These are phyloP conservation scores for Hippophae rhamnoides DNA, from an alignment of 306 rosid genomes.

Conservation along the genomic window DNA sequence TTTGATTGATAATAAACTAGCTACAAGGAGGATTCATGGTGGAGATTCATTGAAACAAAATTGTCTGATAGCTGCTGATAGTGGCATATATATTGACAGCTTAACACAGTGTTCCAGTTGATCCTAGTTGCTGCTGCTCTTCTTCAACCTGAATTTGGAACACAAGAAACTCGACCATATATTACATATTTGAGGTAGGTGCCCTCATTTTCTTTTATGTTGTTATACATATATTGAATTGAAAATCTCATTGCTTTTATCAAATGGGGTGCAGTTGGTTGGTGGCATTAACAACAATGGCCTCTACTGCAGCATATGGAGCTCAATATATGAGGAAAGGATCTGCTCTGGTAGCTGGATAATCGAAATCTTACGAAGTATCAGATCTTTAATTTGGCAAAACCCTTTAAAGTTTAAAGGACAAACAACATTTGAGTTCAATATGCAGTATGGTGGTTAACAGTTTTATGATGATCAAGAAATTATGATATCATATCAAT, in stretches of 20 bases:
- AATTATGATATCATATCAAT: background rate
- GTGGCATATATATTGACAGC: constrained; percentile 32
- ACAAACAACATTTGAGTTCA: background rate
- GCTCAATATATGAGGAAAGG: constrained; percentile 37
- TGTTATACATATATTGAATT: background rate
- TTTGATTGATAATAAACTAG: background rate
- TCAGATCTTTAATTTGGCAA: background rate
- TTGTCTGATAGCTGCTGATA: background rate
- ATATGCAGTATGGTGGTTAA: background rate
- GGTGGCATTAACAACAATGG: constrained; percentile 78
- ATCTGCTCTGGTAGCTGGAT: constrained; percentile 18
- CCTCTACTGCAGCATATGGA: constrained; percentile 60
- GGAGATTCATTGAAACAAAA: background rate
- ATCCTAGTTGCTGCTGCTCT: constrained; percentile 74
- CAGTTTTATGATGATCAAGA: background rate
- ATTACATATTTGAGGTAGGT: constrained; percentile 58
- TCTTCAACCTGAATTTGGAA: constrained; percentile 85
- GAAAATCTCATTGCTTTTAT: background rate
- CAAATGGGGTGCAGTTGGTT: constrained; percentile 56
- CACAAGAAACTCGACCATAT: constrained; percentile 51
- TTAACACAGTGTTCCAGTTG: constrained; percentile 89
- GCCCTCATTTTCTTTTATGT: background rate
- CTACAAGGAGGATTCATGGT: background rate
- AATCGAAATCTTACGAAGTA: constrained; percentile 6
- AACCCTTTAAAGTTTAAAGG: background rate